phyloP scores from a whole-genome alignment of 176 grass and related monocot species.

The Tuctoria greenei region DNA sequence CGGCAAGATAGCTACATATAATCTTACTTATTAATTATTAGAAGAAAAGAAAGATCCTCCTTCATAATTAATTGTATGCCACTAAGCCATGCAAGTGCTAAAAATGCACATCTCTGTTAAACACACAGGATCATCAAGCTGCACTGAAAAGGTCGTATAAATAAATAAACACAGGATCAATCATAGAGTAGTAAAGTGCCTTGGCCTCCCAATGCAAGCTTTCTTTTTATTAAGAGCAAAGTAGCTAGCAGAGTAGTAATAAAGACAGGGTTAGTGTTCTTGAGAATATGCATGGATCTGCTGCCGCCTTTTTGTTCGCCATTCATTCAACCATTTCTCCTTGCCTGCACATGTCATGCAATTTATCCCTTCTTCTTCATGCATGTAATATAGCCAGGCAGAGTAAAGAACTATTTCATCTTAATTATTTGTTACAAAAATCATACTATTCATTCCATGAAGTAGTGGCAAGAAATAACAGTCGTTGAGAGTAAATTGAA shows the following conservation, averaged over 20 bases:
- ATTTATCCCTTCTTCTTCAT: too few species aligned
- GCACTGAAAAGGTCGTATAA: slow-evolving; percentile 21
- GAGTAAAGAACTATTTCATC: too few species aligned
- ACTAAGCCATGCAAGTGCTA: slow-evolving; percentile 23
- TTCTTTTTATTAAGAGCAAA: slow-evolving; percentile 36
- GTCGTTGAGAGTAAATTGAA: too few species aligned
- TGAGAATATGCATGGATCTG: slow-evolving; percentile 46
- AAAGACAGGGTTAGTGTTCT: slow-evolving; percentile 31
- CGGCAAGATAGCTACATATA: slow-evolving; percentile 5
- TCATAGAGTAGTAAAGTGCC: slow-evolving; percentile 38
- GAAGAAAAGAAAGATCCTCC: slow-evolving; percentile 25
- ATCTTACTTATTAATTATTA: slow-evolving; percentile 22
- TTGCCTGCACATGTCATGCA: too few species aligned
- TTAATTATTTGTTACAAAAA: too few species aligned
- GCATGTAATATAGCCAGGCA: too few species aligned
- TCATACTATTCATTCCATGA: too few species aligned
- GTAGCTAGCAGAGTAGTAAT: background rate
- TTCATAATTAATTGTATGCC: slow-evolving; percentile 28
- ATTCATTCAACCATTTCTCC: too few species aligned
- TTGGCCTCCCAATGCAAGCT: background rate
- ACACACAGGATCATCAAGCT: slow-evolving; percentile 34
- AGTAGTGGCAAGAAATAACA: too few species aligned
- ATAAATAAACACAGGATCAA: background rate
- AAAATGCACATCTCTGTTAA: slow-evolving; percentile 18
- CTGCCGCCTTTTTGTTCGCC: slow-evolving; percentile 7